Conservation (phyloP, 2,329 filamentous ascomycete genomes). For the Cercospora sojina region DNA sequence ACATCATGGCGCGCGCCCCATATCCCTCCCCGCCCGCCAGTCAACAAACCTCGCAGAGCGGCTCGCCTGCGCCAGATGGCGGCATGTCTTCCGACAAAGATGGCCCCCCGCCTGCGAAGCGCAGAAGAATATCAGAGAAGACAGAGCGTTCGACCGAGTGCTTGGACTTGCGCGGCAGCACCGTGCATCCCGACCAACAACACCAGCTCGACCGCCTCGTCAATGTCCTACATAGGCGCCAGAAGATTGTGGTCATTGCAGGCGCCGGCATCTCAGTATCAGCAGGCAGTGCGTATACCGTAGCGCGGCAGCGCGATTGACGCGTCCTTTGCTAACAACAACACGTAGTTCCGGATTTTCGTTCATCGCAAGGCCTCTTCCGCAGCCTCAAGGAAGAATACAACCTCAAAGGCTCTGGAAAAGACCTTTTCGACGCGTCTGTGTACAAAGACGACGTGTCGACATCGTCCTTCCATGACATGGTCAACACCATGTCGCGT, state of each 20-base stretch:
- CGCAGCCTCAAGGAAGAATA: conserved; percentile 80
- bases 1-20: conserved; percentile 33
- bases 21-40: conserved; percentile 45
- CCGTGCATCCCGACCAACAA: conserved; percentile 57
- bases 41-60: conserved; percentile 47
- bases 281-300: conserved; percentile 70
- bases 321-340: conserved; percentile 27
- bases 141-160: conserved; percentile 73
- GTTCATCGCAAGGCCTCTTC: conserved; percentile 87
- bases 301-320: conserved; percentile 18
- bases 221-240: conserved; percentile 76
- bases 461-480: conserved; percentile 88
- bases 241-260: conserved; percentile 95
- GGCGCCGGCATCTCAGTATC: conserved; percentile 96
- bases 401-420: conserved; percentile 88
- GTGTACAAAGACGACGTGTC: conserved; percentile 91
- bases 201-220: conserved; percentile 68
- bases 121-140: conserved; percentile 61
- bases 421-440: conserved; percentile 94
- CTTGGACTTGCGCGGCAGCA: conserved; percentile 64
- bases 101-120: conserved; percentile 70
- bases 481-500: conserved; percentile 85
- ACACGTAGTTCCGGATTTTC: conserved; percentile 81
- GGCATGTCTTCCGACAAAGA: conserved; percentile 54
- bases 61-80: conserved; percentile 47